These are phyloP conservation scores for Podila epigama DNA, from an alignment of 192 early-diverging fungal genomes.

Conservation along the genomic window DNA sequence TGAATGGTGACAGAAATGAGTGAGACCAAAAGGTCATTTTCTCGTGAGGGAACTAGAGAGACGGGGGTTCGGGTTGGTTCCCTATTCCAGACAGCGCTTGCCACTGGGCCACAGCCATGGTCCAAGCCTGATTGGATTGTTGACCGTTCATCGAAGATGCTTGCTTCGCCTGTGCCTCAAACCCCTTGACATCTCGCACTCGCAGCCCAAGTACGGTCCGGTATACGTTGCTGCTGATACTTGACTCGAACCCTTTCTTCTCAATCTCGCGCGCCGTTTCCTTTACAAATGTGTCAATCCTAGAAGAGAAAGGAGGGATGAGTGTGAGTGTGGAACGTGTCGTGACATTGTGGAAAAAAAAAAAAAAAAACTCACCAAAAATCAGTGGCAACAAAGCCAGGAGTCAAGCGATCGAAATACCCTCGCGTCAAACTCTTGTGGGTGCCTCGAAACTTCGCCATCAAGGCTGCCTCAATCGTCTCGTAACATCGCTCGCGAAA, in stretches of 20 bases:
- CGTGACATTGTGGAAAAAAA: no score
- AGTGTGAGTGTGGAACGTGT: not conserved
- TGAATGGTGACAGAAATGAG: no score
- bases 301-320: not conserved
- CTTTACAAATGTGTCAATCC: constrained; percentile 21
- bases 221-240: constrained; percentile 19
- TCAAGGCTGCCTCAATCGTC: constrained; percentile 11
- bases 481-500: constrained; percentile 38
- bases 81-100: not conserved
- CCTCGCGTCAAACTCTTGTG: constrained; percentile 21
- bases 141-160: not conserved
- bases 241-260: constrained; percentile 26
- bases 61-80: not conserved
- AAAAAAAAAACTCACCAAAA: no score
- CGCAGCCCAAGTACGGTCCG: constrained; percentile 20
- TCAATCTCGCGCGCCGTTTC: constrained; percentile 17
- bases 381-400: not conserved
- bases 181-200: constrained; percentile 37
- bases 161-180: constrained; percentile 24
- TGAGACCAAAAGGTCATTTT: no score
- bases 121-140: constrained; percentile 12
- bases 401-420: constrained; percentile 5
- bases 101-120: constrained; percentile 16
- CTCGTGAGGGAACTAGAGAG: no score
- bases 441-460: constrained; percentile 9